These are phyloP conservation scores for Daphne laureola DNA, from an alignment of 441 rosid species.

Conservation along the genomic window DNA sequence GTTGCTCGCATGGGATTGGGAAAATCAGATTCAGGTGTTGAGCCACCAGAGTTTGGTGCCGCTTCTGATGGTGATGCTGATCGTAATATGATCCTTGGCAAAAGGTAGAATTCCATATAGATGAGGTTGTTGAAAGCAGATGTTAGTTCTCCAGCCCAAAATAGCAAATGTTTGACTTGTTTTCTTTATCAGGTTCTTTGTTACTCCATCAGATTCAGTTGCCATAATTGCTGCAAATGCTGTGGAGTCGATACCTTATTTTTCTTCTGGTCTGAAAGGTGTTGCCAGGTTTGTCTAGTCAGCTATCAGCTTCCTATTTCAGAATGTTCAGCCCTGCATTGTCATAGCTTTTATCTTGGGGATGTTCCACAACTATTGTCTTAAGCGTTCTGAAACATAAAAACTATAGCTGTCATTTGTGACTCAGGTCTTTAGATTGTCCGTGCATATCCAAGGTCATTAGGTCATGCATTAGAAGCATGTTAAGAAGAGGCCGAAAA, in stretches of 20 bases:
- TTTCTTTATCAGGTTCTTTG: constrained; percentile 67
- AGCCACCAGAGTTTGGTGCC: constrained; percentile 97
- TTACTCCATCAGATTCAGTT: constrained; percentile 97
- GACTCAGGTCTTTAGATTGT: too few species aligned
- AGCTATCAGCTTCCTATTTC: constrained; percentile 8
- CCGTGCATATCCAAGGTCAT: too few species aligned
- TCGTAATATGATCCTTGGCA: constrained; percentile 97
- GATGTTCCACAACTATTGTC: neutral
- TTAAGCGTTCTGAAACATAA: neutral
- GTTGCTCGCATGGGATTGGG: constrained; percentile 93
- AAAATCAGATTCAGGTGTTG: constrained; percentile 48
- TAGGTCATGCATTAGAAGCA: too few species aligned
- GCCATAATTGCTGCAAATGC: constrained; percentile 99
- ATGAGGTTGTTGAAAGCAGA: constrained; percentile 3
- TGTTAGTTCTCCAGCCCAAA: neutral
- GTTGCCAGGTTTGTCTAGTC: constrained; percentile 72
- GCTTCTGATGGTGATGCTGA: constrained; percentile 99
- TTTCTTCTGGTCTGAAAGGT: constrained; percentile 89
- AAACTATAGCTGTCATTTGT: neutral
- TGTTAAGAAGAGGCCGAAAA: too few species aligned
- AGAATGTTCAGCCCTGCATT: neutral
- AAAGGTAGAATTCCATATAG: constrained; percentile 42
- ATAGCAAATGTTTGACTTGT: constrained; percentile 6
- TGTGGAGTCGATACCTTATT: constrained; percentile 78
- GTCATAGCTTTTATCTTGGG: constrained; percentile 4